Evolutionary conservation across 2,329 filamentous ascomycete species (phyloP).

Genomic region (Sphaerulina musiva): DNA sequence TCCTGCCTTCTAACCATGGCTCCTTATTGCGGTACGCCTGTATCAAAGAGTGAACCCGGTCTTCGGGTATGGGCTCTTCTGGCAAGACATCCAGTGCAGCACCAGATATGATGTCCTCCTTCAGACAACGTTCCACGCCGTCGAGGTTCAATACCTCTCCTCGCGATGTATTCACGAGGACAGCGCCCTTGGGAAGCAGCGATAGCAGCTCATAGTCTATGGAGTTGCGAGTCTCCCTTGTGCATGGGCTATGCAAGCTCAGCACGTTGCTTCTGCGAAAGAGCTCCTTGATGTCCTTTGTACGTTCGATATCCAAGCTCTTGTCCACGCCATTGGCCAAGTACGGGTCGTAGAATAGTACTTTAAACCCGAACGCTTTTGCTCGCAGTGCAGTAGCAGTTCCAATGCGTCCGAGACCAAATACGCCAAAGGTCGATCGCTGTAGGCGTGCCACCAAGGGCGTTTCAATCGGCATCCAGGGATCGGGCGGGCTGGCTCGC

Average conservation of each 20-base stretch:
- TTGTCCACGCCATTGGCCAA: slow-evolving; percentile 32
- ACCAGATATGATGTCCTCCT: slow-evolving; percentile 27
- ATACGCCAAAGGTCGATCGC: slow-evolving; percentile 27
- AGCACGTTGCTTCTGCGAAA: slow-evolving; percentile 50
- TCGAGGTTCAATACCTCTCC: slow-evolving; percentile 32
- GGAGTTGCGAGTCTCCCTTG: slow-evolving; percentile 53
- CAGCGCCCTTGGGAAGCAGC: slow-evolving; percentile 26
- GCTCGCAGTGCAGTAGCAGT: slow-evolving; percentile 29
- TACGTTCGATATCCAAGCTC: slow-evolving; percentile 28
- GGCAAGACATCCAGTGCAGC: slow-evolving; percentile 32
- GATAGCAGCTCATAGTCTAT: slow-evolving; percentile 30
- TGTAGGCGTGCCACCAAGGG: slow-evolving; percentile 27
- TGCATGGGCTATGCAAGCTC: slow-evolving; percentile 65
- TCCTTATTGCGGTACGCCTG: slow-evolving; percentile 34
- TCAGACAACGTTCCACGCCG: slow-evolving; percentile 27
- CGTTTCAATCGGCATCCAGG: slow-evolving; percentile 27
- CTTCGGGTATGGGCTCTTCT: slow-evolving; percentile 30
- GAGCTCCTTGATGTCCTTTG: slow-evolving; percentile 29
- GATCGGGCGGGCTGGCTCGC: slow-evolving; percentile 27
- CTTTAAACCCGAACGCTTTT: slow-evolving; percentile 30
- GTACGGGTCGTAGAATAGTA: slow-evolving; percentile 33
- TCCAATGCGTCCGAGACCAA: slow-evolving; percentile 30
- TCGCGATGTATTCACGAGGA: slow-evolving; percentile 31
- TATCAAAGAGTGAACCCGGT: slow-evolving; percentile 27
- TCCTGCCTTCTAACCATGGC: slow-evolving; percentile 39